Evolutionary conservation across 345 rosid genomes (phyloP), one percentile per base, ranked within the genome.

Genomic region (Draba incana): DNA sequence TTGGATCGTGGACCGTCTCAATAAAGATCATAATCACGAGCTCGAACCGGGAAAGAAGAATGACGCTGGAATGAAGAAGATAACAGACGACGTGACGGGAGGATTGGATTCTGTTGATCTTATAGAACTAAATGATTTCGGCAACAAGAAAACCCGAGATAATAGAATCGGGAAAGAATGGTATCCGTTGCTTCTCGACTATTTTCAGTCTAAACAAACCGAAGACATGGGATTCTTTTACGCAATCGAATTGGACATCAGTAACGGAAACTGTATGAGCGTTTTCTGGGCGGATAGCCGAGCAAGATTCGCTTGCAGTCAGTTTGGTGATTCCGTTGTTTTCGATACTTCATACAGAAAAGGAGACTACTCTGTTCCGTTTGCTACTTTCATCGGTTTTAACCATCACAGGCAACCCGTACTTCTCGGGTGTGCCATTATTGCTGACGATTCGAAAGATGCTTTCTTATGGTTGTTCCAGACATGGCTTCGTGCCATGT

Each of bases 251-350:
- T 64, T 90, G 53, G 89, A 84, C 57, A 84, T 78, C 41, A 63
- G 0, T 3, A 72, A 58, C 33, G 93, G 96, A 42, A 78, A 78
- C 59, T 86, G 93, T 66, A 80, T 77, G 85, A 85, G 85, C 78
- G 33, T 88, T 39, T 92, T 92, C 70, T 90, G 96, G 98, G 97
- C 89, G 0, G 98, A 92, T 72, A 86, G 98, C 38, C 83, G 94
- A 84, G 85, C 88, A 42, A 86, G 98, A 79, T 90, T 84, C 67
- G 83, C 92, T 10, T 83, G 96, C 71, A 88, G 93, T 76, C 97
- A 90, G 58, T 92, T 90, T 43, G 92, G 97, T 24, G 97, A 92
- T 82, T 77, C 77, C 0, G 31, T 92, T 62, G 77, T 85, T 25
- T 77, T 90, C 5, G 92, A 92, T 77, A 86, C 97, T 69, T 90